Evolutionary conservation across 148 eudicot species (phyloP).

Genomic region (Rhododendron molle): DNA sequence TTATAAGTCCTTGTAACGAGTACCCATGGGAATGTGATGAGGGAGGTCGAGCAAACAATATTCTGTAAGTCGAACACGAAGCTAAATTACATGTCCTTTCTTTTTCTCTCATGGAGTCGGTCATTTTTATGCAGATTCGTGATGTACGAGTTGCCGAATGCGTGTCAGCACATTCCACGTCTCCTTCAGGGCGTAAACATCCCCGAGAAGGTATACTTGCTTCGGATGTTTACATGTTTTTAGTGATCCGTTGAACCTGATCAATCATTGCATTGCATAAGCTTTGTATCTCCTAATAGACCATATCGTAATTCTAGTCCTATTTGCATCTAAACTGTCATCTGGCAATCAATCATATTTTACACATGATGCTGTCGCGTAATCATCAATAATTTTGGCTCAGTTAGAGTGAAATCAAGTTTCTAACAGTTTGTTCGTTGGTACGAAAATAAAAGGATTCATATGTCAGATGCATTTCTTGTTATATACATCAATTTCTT

Average conservation of each 20-base stretch:
- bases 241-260: background rate
- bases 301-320: background rate
- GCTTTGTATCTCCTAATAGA: background rate
- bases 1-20: background rate
- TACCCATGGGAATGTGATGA: background rate
- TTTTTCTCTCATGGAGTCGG: background rate
- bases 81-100: background rate
- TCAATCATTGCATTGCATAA: background rate
- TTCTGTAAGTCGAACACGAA: slow-evolving; percentile 11
- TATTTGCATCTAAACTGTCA: background rate
- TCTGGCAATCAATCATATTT: background rate
- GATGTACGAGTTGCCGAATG: slow-evolving; percentile 12
- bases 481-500: background rate
- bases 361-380: background rate
- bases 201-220: slow-evolving; percentile 22
- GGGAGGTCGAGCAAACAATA: background rate
- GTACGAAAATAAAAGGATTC: no score
- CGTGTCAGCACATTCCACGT: slow-evolving; percentile 12
- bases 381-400: background rate
- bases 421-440: no score
- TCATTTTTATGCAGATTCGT: slow-evolving; percentile 19
- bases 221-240: no score
- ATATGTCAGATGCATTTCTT: no score
- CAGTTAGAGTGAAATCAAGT: background rate
- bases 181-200: slow-evolving; percentile 17